Conservation (phyloP, 106 monocot genomes). For the Dendrobium nobile region DNA sequence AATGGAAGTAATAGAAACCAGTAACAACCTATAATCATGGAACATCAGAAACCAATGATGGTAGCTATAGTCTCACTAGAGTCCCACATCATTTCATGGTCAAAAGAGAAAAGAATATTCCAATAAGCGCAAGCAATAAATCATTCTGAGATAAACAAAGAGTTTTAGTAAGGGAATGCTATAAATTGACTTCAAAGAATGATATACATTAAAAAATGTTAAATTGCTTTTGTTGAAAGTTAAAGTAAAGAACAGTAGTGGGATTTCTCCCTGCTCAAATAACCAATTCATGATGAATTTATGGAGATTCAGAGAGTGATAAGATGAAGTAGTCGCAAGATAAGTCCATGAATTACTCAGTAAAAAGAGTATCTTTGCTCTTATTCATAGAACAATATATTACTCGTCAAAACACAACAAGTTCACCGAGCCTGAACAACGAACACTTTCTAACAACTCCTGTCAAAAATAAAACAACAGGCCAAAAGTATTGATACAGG, state of each 20-base stretch:
- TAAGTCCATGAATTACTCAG: neutral
- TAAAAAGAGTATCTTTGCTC: neutral
- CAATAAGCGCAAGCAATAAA: no score
- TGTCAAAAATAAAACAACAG: slow-evolving; percentile 74
- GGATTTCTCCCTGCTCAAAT: neutral
- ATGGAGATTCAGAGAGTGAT: neutral
- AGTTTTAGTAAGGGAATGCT: no score
- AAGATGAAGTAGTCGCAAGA: neutral
- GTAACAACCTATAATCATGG: no score
- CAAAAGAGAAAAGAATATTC: no score
- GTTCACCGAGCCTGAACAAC: slow-evolving; percentile 64
- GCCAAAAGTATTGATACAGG: slow-evolving; percentile 87
- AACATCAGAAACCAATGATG: no score
- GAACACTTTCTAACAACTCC: slow-evolving; percentile 64
- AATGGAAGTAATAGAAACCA: no score
- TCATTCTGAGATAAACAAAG: no score
- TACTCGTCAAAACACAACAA: slow-evolving; percentile 56
- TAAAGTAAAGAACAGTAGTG: no score
- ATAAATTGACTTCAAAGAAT: no score
- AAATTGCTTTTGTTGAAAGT: neutral
- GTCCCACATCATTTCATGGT: no score
- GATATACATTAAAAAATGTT: no score
- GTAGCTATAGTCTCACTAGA: no score
- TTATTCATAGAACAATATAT: neutral
- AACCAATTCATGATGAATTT: neutral